phyloP scores from a whole-genome alignment of 2,329 filamentous ascomycete species.

The Ascochyta koolunga region DNA sequence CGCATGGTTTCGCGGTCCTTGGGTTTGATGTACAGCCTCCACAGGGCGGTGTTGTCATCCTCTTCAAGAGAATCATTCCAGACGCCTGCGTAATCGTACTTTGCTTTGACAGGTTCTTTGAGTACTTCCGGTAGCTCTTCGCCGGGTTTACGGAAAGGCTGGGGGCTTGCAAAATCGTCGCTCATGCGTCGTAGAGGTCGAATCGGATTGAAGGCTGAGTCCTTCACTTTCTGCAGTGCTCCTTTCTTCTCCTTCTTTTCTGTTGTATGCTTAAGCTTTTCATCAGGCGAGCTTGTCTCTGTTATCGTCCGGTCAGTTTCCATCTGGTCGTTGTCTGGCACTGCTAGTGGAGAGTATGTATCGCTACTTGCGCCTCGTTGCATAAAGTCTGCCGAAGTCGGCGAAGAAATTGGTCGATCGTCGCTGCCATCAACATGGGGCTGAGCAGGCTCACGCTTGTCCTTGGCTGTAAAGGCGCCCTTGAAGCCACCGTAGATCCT shows the following conservation, averaged over 20 bases:
- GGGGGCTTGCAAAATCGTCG: conserved; percentile 52
- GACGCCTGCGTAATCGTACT: conserved; percentile 38
- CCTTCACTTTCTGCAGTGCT: conserved; percentile 30
- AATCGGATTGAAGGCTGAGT: conserved; percentile 28
- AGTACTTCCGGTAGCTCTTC: conserved; percentile 45
- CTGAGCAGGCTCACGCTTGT: conserved; percentile 15
- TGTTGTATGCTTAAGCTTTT: conserved; percentile 25
- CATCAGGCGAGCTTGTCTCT: conserved; percentile 32
- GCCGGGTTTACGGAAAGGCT: conserved; percentile 49
- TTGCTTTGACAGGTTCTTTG: conserved; percentile 33
- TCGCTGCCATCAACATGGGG: conserved; percentile 25
- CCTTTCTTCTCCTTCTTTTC: conserved; percentile 26
- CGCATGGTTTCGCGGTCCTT: conserved; percentile 87
- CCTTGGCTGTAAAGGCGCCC: conserved; percentile 37
- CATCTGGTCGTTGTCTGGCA: conserved; percentile 28
- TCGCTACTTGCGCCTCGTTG: conserved; percentile 39
- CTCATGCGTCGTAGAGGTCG: conserved; percentile 35
- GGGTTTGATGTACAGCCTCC: conserved; percentile 81
- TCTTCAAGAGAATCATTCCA: conserved; percentile 41
- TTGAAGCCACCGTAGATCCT: conserved; percentile 49
- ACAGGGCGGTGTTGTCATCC: conserved; percentile 59
- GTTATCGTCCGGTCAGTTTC: conserved; percentile 26
- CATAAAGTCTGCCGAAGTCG: conserved; percentile 35
- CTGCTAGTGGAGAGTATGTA: conserved; percentile 39
- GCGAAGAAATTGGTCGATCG: conserved; percentile 33